A percentile compares a stretch with the other conserved stretches of the same genome.
Conservation (phyloP, 2,329 filamentous ascomycete species). For the Paraphoma sp. region DNA sequence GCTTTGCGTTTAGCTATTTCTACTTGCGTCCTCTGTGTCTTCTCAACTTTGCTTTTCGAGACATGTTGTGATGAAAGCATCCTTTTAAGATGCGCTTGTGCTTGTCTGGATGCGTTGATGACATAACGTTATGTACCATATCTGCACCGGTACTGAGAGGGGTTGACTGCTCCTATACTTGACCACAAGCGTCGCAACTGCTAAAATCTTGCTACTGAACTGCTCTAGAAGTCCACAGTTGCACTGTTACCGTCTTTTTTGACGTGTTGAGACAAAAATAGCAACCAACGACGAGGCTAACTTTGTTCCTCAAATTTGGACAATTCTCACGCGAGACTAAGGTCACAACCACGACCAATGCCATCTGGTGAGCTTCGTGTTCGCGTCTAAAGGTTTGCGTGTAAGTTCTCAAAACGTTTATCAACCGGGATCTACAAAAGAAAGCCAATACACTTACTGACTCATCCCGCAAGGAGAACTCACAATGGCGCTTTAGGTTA, state of each 20-base stretch:
- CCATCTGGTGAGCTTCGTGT: neutral
- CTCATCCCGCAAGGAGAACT: neutral
- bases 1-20: slow-evolving; percentile 18
- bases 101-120: neutral
- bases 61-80: slow-evolving; percentile 21
- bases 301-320: neutral
- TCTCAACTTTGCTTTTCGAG: slow-evolving; percentile 4
- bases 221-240: neutral
- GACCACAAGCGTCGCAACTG: no score
- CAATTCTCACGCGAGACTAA: neutral
- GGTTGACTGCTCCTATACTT: no score
- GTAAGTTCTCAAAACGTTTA: neutral
- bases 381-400: neutral
- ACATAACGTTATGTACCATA: neutral
- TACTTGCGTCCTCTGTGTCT: slow-evolving; percentile 6
- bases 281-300: slow-evolving; percentile 1
- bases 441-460: neutral
- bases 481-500: slow-evolving; percentile 1
- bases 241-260: neutral
- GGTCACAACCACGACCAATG: neutral
- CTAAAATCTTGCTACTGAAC: neutral
- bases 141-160: no score
- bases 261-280: neutral
- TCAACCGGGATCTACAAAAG: neutral
- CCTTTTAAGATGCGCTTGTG: slow-evolving; percentile 18